Evolutionary conservation across 1,139 yeast species (phyloP).

Genomic region (Casaregolazyma lundiana): DNA sequence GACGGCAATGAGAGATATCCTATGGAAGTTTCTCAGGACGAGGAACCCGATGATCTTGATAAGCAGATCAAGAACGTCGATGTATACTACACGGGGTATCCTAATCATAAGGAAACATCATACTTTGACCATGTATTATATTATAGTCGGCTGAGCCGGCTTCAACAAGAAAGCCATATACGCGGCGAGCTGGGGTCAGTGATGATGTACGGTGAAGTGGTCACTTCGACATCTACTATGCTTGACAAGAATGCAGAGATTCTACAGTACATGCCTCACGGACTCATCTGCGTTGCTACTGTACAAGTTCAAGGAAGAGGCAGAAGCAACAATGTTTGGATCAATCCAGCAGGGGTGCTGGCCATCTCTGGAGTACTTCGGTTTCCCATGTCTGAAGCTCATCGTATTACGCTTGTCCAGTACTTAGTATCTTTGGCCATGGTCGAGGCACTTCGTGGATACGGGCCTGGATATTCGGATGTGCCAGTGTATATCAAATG

Average conservation of each 20-base stretch:
- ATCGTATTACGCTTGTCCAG: slow-evolving; percentile 68
- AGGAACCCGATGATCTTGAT: slow-evolving; percentile 46
- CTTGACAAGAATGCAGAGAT: slow-evolving; percentile 66
- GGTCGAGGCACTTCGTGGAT: slow-evolving; percentile 66
- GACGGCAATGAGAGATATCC: slow-evolving; percentile 4
- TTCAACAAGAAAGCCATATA: slow-evolving; percentile 25
- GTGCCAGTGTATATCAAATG: slow-evolving; percentile 84
- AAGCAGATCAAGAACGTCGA: slow-evolving; percentile 47
- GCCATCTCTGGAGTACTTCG: slow-evolving; percentile 73
- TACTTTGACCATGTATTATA: slow-evolving; percentile 63
- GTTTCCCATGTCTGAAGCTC: slow-evolving; percentile 40
- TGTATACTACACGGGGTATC: slow-evolving; percentile 44
- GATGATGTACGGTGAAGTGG: slow-evolving; percentile 77
- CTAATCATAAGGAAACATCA: slow-evolving; percentile 49
- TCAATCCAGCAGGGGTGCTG: slow-evolving; percentile 87
- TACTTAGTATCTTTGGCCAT: slow-evolving; percentile 80
- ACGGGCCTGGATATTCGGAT: slow-evolving; percentile 64
- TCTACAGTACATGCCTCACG: slow-evolving; percentile 60
- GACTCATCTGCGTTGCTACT: slow-evolving; percentile 68
- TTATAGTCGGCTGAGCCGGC: slow-evolving; percentile 42
- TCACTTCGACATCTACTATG: slow-evolving; percentile 79
- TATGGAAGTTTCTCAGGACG: slow-evolving; percentile 18
- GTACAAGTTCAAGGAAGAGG: slow-evolving; percentile 91
- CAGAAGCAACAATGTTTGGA: slow-evolving; percentile 93
- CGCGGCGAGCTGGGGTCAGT: slow-evolving; percentile 51